Evolutionary conservation across 2,329 filamentous ascomycete species (phyloP), one percentile per base, ranked within the genome.

Genomic region (Coniochaeta sp.): DNA sequence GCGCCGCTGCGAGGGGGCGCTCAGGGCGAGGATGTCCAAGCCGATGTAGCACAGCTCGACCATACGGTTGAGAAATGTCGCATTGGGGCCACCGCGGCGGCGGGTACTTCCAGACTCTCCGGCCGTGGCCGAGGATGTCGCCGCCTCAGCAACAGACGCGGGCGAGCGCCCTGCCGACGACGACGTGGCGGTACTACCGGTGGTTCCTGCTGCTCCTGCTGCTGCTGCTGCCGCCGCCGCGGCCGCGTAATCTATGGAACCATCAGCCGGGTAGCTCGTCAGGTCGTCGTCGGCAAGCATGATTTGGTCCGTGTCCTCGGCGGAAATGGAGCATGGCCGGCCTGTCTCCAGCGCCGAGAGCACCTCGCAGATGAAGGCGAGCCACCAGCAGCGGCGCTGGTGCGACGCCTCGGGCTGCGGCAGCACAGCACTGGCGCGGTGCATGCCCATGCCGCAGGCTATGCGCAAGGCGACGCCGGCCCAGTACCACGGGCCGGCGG

Each of bases 391-490:
- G 6, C 61, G 59, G 4, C 52, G 22, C 28, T 60, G 47, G n/a
- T 55, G 32, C 1, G 47, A 8, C 12, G 32, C 17, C 22, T 60
- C 61, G 16, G 16, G 19, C 3, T n/a, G n/a, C 12, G 57, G 59
- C 24, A 61, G 59, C 10, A 50, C 40, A 8, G 34, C 17, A n/a
- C 62, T 59, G 44, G 62, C 22, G 60, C 68, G 65, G 44, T 71
- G 68, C 58, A 67, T 59, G 6, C 67, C 69, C 36, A 72, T 54
- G 10, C 70, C 69, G 56, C 65, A 68, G 10, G 63, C 68, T 36
- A 69, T 69, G n/a, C 70, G 63, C 17, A 60, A 57, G 1, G 69
- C 70, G 36, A 66, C 61, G 26, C 68, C 69, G 4, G 56, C 44
- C 70, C 70, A 71, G 47, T 67, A 69, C 42, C 64, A 71, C 0